Base-by-base conservation (phyloP, 148 eudicot species). In the Silene latifolia region DNA sequence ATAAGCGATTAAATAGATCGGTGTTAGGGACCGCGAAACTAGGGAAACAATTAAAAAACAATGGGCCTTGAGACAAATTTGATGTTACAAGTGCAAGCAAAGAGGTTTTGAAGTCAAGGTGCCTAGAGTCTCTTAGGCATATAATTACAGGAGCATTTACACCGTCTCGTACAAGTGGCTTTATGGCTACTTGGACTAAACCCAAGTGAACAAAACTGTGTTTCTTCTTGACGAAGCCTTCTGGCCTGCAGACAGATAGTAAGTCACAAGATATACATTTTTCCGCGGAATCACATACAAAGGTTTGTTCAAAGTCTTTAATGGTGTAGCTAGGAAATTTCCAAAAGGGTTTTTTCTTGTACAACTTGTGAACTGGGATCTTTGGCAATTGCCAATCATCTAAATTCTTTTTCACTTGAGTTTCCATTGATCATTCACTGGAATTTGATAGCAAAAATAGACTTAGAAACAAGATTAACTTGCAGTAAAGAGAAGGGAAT, bases 21-120 rank as follows among this genome's bases (percentile, higher is more conserved):
- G 8, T 0, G 0, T 10, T 2, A 8, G 74, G 63, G 9, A 72
- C 27, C 71, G 75, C 9, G 58, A 71, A 72, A 53, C 75, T 72
- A 17, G 80, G 80, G 64, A 63, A 77, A 13, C 75, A 72, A 7
- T 77, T 63, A 39, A 77, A 71, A 23, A 71, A 77, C 18, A 77
- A 29, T 14, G 80, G 56, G 19, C 80, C 80, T 8, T 77, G 12
- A n/a, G 71, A 77, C 1, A 77, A 23, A 72, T 77, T 35, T 19
- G 80, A 1, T 14, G 53, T 35, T 29, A 77, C 80, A 39, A 63
- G 5, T 7, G 80, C 80, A 51, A 77, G 29, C 71, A 77, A 71
- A 7, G 71, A 77, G 71, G 35, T 70, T 14, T 72, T 9, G 42
- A 71, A 72, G 8, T 77, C n/a, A 19, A 0, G 18, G n/a, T 62